These are phyloP conservation scores for Backusella westeae DNA, from an alignment of 192 early-diverging fungal genomes.

Conservation along the genomic window DNA sequence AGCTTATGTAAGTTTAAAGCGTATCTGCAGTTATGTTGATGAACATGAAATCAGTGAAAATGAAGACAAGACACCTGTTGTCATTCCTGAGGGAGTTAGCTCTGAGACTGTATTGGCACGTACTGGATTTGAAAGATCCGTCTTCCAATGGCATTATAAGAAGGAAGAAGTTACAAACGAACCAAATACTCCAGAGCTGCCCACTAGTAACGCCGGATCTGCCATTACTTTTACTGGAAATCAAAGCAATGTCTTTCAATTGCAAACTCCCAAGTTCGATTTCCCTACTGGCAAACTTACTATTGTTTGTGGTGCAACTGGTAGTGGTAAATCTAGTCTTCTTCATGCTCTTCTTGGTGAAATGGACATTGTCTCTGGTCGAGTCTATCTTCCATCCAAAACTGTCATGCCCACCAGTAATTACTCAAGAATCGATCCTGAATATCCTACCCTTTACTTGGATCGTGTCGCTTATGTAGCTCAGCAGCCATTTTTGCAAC, in stretches of 20 bases:
- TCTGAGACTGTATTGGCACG: background rate
- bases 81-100: background rate
- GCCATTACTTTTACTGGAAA: background rate
- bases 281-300: constrained; percentile 53
- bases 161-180: background rate
- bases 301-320: constrained; percentile 67
- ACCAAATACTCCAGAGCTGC: background rate
- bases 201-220: background rate
- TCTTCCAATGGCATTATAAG: constrained; percentile 21
- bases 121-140: constrained; percentile 11
- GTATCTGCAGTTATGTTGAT: constrained; percentile 43
- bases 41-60: constrained; percentile 23
- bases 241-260: constrained; percentile 1
- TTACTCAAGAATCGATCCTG: background rate
- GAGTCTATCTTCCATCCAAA: constrained; percentile 28
- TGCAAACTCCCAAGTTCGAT: constrained; percentile 38
- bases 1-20: constrained; percentile 53
- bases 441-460: background rate
- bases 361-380: constrained; percentile 42
- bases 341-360: constrained; percentile 54
- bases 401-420: background rate
- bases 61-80: background rate
- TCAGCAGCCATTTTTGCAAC: constrained; percentile 56
- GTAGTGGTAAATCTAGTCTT: constrained; percentile 62
- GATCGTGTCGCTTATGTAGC: constrained; percentile 43